Percentiles rank a stretch among this genome's conserved stretches.
phyloP scores from a whole-genome alignment of 1,284 basidiomycete genomes.

The Naganishia albida region DNA sequence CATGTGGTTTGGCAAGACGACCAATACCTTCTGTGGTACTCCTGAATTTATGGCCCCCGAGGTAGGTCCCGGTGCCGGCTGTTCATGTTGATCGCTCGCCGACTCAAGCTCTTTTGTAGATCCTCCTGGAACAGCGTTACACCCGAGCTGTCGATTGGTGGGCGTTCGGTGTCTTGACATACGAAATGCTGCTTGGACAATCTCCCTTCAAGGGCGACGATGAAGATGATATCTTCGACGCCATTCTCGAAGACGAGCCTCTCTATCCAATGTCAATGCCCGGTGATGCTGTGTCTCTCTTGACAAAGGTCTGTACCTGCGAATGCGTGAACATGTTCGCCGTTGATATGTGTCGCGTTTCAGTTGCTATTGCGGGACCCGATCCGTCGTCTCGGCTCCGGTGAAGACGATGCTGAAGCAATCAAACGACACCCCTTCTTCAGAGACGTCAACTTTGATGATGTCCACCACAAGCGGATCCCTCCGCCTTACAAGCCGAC shows the following conservation, averaged over 20 bases:
- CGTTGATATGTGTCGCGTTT: slow-evolving; percentile 76
- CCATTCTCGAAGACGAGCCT: slow-evolving; percentile 97
- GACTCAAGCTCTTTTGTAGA: slow-evolving; percentile 58
- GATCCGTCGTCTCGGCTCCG: slow-evolving; percentile 87
- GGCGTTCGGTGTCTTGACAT: slow-evolving; percentile 98
- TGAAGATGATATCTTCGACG: slow-evolving; percentile 99
- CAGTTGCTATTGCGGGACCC: slow-evolving; percentile 67
- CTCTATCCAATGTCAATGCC: slow-evolving; percentile 99
- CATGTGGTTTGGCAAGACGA: slow-evolving; percentile 97
- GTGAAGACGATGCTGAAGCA: slow-evolving; percentile 89
- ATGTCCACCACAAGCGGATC: slow-evolving; percentile 92
- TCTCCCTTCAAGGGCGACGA: slow-evolving; percentile 99
- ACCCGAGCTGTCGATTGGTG: slow-evolving; percentile 99
- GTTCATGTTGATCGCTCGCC: slow-evolving; percentile 5
- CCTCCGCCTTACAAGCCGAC: slow-evolving; percentile 97
- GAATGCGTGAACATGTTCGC: slow-evolving; percentile 46
- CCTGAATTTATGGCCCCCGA: slow-evolving; percentile 99
- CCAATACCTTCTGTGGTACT: slow-evolving; percentile 98
- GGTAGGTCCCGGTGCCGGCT: slow-evolving; percentile 58
- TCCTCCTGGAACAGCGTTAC: slow-evolving; percentile 95
- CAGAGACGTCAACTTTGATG: slow-evolving; percentile 95
- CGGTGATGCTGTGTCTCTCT: slow-evolving; percentile 89
- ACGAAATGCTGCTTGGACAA: slow-evolving; percentile 98
- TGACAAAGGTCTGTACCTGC: slow-evolving; percentile 73
- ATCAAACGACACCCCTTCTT: slow-evolving; percentile 99